Evolutionary conservation across 139 green algal species (phyloP), one percentile per base, ranked within the genome.

Genomic region (Chlorella sp.): DNA sequence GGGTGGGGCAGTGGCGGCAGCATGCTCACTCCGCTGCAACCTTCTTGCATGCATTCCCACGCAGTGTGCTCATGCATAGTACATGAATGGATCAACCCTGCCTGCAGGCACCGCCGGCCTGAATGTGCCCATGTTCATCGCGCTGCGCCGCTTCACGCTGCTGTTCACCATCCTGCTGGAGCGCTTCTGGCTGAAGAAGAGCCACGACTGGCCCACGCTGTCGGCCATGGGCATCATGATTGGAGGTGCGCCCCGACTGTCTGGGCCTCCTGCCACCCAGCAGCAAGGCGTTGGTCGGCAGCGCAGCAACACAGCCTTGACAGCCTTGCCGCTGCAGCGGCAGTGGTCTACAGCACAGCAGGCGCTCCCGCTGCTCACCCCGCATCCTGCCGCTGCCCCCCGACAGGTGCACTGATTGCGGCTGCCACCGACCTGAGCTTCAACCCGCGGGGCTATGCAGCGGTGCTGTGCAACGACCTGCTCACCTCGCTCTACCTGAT

Each of bases 71-170:
- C n/a, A n/a, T n/a, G n/a, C n/a, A n/a, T n/a, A n/a, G n/a, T n/a
- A n/a, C n/a, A n/a, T n/a, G n/a, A 21, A 23, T 38, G 11, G 13
- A 41, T 47, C 15, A 51, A 7, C 41, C 13, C 32, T 12, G 32
- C 51, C n/a, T 63, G 38, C 71, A 88, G 91, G 92, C 78, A 96
- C 93, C 16, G 90, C 82, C 13, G 93, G 92, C 25, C 85, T 96
- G 1, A 95, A 90, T 80, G 89, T 96, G 7, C 93, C 93, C 16
- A 96, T 96, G 93, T 96, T 95, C 85, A 95, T 96, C 55, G 93
- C 91, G 17, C 87, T 96, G 41, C 88, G 93, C 28, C 86, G 93
- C 28, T 95, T 95, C 81, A 95, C 91, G 21, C 80, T 96, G 85
- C 69, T 96, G 20, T 91, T 92, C 55, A 95, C 93, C 18, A 91